Conservation (phyloP, 225 moss, liverwort and hornwort genomes). For the Physcomitrium patens region DNA sequence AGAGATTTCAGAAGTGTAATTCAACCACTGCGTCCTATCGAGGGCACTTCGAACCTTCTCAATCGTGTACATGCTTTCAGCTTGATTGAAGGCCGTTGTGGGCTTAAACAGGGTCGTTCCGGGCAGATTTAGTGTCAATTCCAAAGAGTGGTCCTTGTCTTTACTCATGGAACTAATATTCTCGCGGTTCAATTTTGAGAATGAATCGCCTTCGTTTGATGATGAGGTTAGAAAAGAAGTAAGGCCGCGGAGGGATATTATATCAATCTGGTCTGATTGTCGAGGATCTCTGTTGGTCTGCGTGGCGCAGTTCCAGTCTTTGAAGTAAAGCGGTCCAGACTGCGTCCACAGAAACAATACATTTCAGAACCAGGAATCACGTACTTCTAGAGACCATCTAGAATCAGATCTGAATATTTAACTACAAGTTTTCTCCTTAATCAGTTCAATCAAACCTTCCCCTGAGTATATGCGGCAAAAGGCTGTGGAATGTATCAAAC, state of each 20-base stretch:
- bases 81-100: constrained; percentile 20
- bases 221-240: not conserved
- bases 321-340: constrained; percentile 73
- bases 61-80: constrained; percentile 64
- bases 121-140: constrained; percentile 44
- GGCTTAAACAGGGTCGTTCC: constrained; percentile 27
- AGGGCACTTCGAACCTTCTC: constrained; percentile 69
- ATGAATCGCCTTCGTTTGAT: not conserved
- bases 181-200: no score
- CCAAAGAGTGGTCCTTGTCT: constrained; percentile 39
- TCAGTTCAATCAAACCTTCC: not conserved
- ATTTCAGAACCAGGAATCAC: not conserved
- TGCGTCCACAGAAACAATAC: constrained; percentile 32
- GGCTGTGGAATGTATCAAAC: no score
- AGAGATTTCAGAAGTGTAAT: not conserved
- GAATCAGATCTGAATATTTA: not conserved
- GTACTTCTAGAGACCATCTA: no score
- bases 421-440: not conserved
- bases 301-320: constrained; percentile 71
- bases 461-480: not conserved
- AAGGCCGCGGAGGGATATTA: constrained; percentile 2
- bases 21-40: constrained; percentile 53
- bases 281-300: constrained; percentile 74
- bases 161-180: not conserved
- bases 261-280: constrained; percentile 17